A percentile compares a stretch with the other conserved stretches of the same genome.
These are phyloP conservation scores for Hordeum vulgare DNA, from an alignment of 176 grass and related monocot genomes.

Conservation along the genomic window DNA sequence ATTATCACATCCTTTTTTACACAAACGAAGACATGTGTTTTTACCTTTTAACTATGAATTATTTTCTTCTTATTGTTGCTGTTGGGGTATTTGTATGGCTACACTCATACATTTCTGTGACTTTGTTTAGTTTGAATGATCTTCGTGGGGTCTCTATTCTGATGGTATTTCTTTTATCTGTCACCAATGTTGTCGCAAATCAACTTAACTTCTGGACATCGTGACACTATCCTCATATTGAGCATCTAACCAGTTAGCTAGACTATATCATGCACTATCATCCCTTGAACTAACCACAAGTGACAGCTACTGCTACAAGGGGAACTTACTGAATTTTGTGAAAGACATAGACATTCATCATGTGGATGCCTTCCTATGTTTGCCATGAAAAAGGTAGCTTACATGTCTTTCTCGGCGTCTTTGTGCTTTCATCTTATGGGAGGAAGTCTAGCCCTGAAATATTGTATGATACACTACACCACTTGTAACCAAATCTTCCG, in stretches of 20 bases:
- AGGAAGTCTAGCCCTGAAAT: neutral
- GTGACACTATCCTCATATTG: neutral
- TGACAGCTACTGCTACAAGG: neutral
- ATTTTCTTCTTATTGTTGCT: neutral
- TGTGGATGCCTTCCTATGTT: neutral
- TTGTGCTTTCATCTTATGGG: neutral
- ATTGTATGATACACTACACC: neutral
- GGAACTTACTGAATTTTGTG: neutral
- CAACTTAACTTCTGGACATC: neutral
- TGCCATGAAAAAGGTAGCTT: neutral
- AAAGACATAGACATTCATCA: neutral
- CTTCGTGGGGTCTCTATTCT: neutral
- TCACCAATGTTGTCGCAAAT: neutral
- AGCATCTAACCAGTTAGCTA: neutral
- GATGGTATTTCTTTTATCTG: constrained; percentile 5
- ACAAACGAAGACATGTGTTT: neutral
- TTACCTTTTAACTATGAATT: neutral
- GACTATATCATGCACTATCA: neutral
- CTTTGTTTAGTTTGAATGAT: neutral
- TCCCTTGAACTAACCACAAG: neutral
- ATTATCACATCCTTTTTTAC: neutral
- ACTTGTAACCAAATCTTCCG: neutral
- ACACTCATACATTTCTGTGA: neutral
- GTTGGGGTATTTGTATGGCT: neutral
- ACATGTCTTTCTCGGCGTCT: neutral